Percentiles rank a stretch among this genome's conserved stretches.
Conservation (phyloP, 2,329 filamentous ascomycete genomes). For the Nigrospora oryzae region DNA sequence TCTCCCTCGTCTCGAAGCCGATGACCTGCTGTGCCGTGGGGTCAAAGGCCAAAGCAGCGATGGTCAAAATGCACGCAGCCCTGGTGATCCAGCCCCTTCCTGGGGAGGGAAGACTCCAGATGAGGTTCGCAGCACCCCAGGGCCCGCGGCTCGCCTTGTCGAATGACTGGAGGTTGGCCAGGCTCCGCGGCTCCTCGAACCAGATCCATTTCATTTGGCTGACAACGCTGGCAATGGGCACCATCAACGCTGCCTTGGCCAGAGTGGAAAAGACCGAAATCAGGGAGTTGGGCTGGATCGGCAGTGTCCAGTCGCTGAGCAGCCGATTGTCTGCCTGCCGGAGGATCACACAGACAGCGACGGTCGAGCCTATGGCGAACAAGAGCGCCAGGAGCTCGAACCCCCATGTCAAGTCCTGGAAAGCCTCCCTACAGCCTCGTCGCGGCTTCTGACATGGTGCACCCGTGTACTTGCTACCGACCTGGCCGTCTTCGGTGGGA, state of each 20-base stretch:
- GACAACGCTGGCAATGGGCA: constrained; percentile 19
- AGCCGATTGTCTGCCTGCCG: neutral
- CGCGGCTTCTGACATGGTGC: neutral
- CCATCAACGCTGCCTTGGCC: constrained; percentile 18
- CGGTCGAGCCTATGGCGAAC: neutral
- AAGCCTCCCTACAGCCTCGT: neutral
- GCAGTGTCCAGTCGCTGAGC: constrained; percentile 2
- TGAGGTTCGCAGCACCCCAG: constrained; percentile 10
- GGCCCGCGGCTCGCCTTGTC: constrained; percentile 19
- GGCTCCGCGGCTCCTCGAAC: constrained; percentile 9
- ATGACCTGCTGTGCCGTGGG: constrained; percentile 9
- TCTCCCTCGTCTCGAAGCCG: neutral
- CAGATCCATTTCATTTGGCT: constrained; percentile 27
- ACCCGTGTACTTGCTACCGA: neutral
- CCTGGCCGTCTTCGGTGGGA: neutral
- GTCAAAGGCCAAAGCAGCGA: constrained; percentile 7
- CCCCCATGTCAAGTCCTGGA: neutral
- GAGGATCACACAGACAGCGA: neutral
- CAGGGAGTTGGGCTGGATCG: constrained; percentile 20
- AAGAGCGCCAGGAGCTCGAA: neutral
- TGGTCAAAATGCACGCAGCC: constrained; percentile 2
- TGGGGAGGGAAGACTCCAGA: neutral
- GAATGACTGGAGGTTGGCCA: constrained; percentile 17
- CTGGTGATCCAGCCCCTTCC: neutral
- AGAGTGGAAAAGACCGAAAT: constrained; percentile 23